Evolutionary conservation across 2,329 filamentous ascomycete genomes (phyloP), one percentile per base, ranked within the genome.

Genomic region (Phialophora chinensis): DNA sequence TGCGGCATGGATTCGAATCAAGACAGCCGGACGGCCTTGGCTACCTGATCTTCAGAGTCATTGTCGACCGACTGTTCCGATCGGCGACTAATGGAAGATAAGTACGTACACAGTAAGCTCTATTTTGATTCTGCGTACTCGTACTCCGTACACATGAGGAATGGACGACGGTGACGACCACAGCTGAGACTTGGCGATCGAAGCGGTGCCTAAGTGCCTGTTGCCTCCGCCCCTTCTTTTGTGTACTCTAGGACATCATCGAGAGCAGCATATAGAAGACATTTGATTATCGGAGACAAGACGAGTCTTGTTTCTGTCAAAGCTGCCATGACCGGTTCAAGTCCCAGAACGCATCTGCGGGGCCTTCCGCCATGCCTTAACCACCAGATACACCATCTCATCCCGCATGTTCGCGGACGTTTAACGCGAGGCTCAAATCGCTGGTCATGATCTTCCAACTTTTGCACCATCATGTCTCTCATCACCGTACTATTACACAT

Each of bases 401-500:
- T 17, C 35, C 35, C 4, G 14, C 35, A 2, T 42, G 14, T 42
- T 17, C 38, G 7, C 14, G 38, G 38, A 20, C 38, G 27, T 52
- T 1, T 2, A 50, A 12, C 20, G n/a, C 25, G 42, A 50, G 27
- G 27, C 42, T 33, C 57, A 17, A 27, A 23, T 3, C 10, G 27
- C 42, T 35, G n/a, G 23, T 7, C 44, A 33, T 50, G 14, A 33
- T 25, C 38, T 6, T 23, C 11, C 35, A 31, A 29, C 57, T 50
- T 50, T 60, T 50, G 25, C 57, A 50, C 52, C 57, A 35, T 31
- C 25, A 35, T 50, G 14, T 50, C 38, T 52, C 57, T 33, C 31
- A 17, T 44, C 29, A 17, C n/a, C 57, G 57, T 60, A 60, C 25
- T 47, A 50, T 50, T 60, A 60, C 57, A 60, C 23, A 33, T 44